These are phyloP conservation scores for Glycine soja DNA, from an alignment of 306 rosid genomes.

Conservation along the genomic window DNA sequence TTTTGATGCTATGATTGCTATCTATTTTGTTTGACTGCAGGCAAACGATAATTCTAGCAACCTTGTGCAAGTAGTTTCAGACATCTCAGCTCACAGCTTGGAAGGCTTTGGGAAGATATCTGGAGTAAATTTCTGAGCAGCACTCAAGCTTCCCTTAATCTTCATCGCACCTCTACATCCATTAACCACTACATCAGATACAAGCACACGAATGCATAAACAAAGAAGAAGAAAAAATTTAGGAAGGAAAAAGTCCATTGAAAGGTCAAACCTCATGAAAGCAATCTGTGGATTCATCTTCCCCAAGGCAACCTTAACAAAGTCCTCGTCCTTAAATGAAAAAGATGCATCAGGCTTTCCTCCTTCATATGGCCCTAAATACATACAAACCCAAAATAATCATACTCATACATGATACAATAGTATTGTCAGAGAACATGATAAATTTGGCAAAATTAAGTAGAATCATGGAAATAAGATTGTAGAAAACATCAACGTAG, in stretches of 20 bases:
- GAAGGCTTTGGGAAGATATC: conserved; percentile 96
- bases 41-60: conserved; percentile 25
- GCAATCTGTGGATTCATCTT: conserved; percentile 94
- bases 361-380: conserved; percentile 79
- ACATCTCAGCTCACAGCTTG: conserved; percentile 69
- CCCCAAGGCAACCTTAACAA: conserved; percentile 84
- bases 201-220: not conserved
- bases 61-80: conserved; percentile 18
- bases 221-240: not conserved
- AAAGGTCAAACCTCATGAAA: conserved; percentile 75
- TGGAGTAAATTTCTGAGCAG: conserved; percentile 91
- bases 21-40: conserved; percentile 26
- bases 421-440: not conserved
- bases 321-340: conserved; percentile 90
- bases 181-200: conserved; percentile 19
- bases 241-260: not conserved
- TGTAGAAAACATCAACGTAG: not conserved
- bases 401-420: not conserved
- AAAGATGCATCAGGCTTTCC: conserved; percentile 90
- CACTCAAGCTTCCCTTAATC: conserved; percentile 86
- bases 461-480: not conserved
- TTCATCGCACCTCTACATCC: conserved; percentile 81
- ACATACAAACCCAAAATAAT: conserved; percentile 14
- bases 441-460: conserved; percentile 19
- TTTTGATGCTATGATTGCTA: conserved; percentile 15